These are phyloP conservation scores for Cladosporium sp. DNA, from an alignment of 2,329 filamentous ascomycete genomes.

Conservation along the genomic window DNA sequence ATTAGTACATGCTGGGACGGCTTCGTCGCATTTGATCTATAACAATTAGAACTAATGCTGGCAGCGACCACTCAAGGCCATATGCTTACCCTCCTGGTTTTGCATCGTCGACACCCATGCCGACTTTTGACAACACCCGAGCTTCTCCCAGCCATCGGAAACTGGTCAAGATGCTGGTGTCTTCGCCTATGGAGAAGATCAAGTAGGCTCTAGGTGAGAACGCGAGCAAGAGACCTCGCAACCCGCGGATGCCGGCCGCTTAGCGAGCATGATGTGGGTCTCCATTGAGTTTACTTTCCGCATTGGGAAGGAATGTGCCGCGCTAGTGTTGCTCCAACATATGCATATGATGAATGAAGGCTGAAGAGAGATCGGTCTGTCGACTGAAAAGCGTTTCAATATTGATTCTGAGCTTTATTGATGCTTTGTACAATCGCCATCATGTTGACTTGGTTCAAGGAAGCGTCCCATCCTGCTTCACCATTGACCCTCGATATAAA, in stretches of 20 bases:
- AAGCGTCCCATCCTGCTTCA: not conserved
- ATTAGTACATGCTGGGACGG: conserved; percentile 10
- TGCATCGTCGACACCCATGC: conserved; percentile 1
- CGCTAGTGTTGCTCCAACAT: not conserved
- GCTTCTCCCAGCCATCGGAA: not conserved
- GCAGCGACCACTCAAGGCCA: no score
- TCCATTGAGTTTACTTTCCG: not conserved
- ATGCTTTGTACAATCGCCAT: not conserved
- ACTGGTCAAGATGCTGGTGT: not conserved
- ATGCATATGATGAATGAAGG: not conserved
- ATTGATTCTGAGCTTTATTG: not conserved
- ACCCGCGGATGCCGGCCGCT: not conserved
- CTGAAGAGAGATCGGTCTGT: not conserved
- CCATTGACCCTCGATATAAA: not conserved
- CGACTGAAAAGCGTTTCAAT: not conserved
- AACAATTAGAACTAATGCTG: not conserved
- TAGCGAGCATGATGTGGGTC: not conserved
- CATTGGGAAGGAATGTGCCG: conserved; percentile 3
- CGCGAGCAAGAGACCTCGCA: not conserved
- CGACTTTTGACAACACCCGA: not conserved
- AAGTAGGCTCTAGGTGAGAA: not conserved
- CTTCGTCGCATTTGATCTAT: conserved; percentile 17
- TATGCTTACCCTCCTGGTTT: not conserved
- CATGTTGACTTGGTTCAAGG: not conserved
- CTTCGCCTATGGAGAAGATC: not conserved